Base-by-base conservation (phyloP, 1,284 basidiomycete genomes). In the Papiliotrema fonsecae region DNA sequence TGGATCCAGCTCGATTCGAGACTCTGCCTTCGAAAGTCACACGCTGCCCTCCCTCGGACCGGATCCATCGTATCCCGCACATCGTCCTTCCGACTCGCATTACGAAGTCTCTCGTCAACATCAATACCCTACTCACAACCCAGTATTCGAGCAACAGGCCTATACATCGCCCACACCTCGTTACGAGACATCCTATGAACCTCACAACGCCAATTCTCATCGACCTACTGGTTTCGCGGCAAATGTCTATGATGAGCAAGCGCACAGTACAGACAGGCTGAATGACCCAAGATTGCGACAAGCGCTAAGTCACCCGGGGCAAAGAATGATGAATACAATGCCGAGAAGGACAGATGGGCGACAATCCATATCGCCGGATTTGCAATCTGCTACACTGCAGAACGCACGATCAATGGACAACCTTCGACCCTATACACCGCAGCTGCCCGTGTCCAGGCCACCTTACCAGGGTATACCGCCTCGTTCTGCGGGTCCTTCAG, bases 331-430 rank as follows among this genome's bases (percentile, higher is more conserved):
- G 19, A 13, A 18, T 13, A 24, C 34, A 11, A 24, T 36, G 32
- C 34, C 32, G 4, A 35, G 27, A 7, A 9, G 35, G 4, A 16
- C 24, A 32, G 48, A 34, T 42, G 25, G 11, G 36, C 44, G 26
- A 39, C 38, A 16, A 40, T 27, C 26, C 44, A 10, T 40, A 36
- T 27, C 45, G 39, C 45, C 28, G 28, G 48, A 34, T 18, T 39
- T 16, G 14, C 22, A 51, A 21, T 31, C 52, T 2, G 56, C 58
- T 6, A 28, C 50, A 6, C 32, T 64, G 13, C 50, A 57, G 28
- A 51, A 50, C 31, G 56, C 54, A 11, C 45, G 65, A 16, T 65
- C 65, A 1, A 61, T 65, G 57, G 65, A 64, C 26, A 65, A 58
- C 38, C 48, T 65, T 6, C 56, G 60, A 18, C 53, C 52, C 2